A percentile compares a stretch with the other conserved stretches of the same genome.
Evolutionary conservation across 805 yeast species (phyloP).

Genomic region (Ogataea parapolymorpha): DNA sequence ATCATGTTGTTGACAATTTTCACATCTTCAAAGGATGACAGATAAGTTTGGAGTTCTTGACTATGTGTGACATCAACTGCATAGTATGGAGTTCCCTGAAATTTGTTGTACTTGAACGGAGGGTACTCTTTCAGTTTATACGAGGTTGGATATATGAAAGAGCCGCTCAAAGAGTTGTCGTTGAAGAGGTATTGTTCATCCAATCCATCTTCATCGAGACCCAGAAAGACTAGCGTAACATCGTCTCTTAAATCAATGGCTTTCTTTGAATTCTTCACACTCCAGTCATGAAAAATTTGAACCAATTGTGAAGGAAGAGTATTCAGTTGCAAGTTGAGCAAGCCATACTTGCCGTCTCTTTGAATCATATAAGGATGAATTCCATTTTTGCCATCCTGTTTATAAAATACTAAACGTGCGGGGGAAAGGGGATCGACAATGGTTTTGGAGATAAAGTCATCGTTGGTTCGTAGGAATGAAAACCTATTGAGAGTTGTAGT

Average conservation of each 20-base stretch:
- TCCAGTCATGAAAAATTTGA: conserved; percentile 21
- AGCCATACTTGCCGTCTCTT: conserved; percentile 1
- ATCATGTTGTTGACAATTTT: conserved; percentile 9
- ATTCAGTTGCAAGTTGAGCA: conserved; percentile 15
- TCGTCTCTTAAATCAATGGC: conserved; percentile 14
- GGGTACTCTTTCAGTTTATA: conserved; percentile 4
- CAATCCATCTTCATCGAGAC: conserved; percentile 41
- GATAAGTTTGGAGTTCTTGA: conserved; percentile 13
- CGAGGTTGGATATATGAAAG: conserved; percentile 8
- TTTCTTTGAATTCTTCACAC: conserved; percentile 14
- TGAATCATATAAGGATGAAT: conserved; percentile 19
- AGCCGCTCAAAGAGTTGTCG: conserved; percentile 18
- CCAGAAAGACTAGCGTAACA: conserved; percentile 42
- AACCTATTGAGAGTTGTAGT: conserved; percentile 54
- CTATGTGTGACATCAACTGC: conserved; percentile 53
- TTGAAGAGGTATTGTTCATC: conserved; percentile 19
- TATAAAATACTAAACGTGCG: conserved; percentile 48
- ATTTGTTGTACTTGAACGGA: conserved; percentile 29
- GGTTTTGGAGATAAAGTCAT: conserved; percentile 40
- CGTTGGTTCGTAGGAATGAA: conserved; percentile 57
- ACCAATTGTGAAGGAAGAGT: conserved; percentile 15
- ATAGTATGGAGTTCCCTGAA: conserved; percentile 62
- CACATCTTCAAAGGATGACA: conserved; percentile 8
- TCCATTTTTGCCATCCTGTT: conserved; percentile 26
- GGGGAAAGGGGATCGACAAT: conserved; percentile 17